phyloP scores from a whole-genome alignment of 495 filamentous ascomycete genomes.

The Podospora anserina region DNA sequence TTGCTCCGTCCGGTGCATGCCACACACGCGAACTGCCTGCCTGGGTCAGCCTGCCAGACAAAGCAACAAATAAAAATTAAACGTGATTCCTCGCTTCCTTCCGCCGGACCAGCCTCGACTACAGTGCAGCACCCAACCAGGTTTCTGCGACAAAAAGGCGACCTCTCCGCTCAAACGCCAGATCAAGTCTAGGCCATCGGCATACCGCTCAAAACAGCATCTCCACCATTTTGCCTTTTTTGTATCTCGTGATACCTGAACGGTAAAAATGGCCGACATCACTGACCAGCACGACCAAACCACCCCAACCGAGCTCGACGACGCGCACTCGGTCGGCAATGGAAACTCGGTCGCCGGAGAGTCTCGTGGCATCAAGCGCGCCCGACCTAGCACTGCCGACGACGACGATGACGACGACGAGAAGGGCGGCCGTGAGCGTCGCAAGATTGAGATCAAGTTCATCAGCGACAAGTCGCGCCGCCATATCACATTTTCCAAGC shows the following conservation, averaged over 20 bases:
- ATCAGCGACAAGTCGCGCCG: conserved; percentile 99
- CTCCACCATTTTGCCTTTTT: conserved; percentile 51
- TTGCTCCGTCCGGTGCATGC: conserved; percentile 25
- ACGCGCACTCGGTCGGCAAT: conserved; percentile 61
- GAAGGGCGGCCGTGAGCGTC: conserved; percentile 94
- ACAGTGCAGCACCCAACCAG: conserved; percentile 52
- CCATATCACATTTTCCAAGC: conserved; percentile 99
- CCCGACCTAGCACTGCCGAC: conserved; percentile 75
- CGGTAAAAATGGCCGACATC: conserved; percentile 57
- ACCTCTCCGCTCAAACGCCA: conserved; percentile 53
- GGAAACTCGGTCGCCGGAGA: conserved; percentile 57
- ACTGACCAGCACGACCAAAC: conserved; percentile 59
- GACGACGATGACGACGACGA: conserved; percentile 99
- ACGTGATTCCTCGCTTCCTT: conserved; percentile 47
- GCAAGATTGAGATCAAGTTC: conserved; percentile 99
- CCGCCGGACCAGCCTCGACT: conserved; percentile 52
- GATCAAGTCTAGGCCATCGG: conserved; percentile 58
- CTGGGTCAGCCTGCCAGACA: conserved; percentile 31
- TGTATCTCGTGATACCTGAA: conserved; percentile 48
- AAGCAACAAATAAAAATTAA: conserved; percentile 44
- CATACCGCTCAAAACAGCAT: conserved; percentile 57
- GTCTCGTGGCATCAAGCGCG: conserved; percentile 83
- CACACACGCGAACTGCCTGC: conserved; percentile 30
- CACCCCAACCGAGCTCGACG: conserved; percentile 59
- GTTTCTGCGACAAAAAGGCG: conserved; percentile 50